Evolutionary conservation across 2,329 filamentous ascomycete species (phyloP), one percentile per base, ranked within the genome.

Genomic region (Cordyceps cateniannulata): DNA sequence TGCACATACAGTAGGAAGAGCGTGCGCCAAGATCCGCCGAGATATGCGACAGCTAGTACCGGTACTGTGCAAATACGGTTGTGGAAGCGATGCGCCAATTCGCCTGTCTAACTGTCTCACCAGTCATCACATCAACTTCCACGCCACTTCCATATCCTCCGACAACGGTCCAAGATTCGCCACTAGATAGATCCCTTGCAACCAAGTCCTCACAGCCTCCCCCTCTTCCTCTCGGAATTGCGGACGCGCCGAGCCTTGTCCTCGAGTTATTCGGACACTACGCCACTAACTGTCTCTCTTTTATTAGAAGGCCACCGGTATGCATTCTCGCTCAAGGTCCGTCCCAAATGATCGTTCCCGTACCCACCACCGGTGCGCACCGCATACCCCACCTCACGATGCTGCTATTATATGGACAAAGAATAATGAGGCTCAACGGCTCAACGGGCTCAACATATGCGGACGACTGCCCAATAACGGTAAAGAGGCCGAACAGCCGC

Each of bases 331-430:
- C 6, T 44, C 27, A 35, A 38, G 27, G 42, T 58, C 45, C 45
- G 47, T 50, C 32, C 22, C 55, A 58, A 48, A 58, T 35, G 45
- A 58, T 58, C 45, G 55, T 58, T 58, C 32, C 55, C 45, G 55
- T 50, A 58, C 35, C 55, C 55, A 49, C 45, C 38, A 45, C 16
- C 40, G 40, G 4, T 8, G 14, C 40, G 40, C 40, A 14, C 27
- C 29, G 54, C 32, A 29, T 22, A 45, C 45, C 55, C 55, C 55
- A 58, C 55, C 35, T 58, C 45, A 58, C 45, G 55, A 58, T 58
- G 35, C 18, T 57, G 20, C 50, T 35, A 35, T 9, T 35, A 35
- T 50, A 58, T 58, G 29, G 22, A 32, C 55, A 49, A 42, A 32
- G 22, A 49, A 29, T 35, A 20, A 2, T 58, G 55, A 29, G 44